Conservation (phyloP, 1,139 yeast species). For the Hansenula lynferdii region DNA sequence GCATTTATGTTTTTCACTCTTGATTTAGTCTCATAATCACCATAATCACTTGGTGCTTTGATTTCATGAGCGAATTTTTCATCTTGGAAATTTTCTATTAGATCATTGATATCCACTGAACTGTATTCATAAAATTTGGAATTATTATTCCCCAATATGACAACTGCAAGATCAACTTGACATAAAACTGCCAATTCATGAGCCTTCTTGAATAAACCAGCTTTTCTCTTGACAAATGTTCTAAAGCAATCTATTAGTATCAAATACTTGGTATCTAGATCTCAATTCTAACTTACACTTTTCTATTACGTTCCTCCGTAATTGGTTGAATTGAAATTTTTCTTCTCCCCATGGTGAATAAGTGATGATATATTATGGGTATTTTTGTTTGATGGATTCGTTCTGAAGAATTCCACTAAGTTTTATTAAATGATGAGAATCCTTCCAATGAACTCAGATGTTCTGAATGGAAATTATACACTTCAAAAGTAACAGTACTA, state of each 20-base stretch:
- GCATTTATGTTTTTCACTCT: conserved; percentile 11
- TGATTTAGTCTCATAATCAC: conserved; percentile 32
- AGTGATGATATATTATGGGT: too few relatives aligned
- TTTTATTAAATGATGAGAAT: too few relatives aligned
- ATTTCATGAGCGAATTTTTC: conserved; percentile 42
- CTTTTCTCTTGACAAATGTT: conserved; percentile 90
- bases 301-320: conserved; percentile 80
- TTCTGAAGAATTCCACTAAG: too few relatives aligned
- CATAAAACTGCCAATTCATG: conserved; percentile 91
- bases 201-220: conserved; percentile 94
- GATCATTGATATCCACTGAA: conserved; percentile 60
- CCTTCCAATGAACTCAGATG: too few relatives aligned
- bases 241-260: conserved; percentile 12
- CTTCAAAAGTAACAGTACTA: too few relatives aligned
- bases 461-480: too few relatives aligned
- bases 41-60: conserved; percentile 58
- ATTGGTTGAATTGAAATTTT: conserved; percentile 93
- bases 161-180: conserved; percentile 88
- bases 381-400: too few relatives aligned
- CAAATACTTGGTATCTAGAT: not conserved
- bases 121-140: conserved; percentile 73
- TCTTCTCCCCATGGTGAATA: conserved; percentile 91
- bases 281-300: conserved; percentile 35
- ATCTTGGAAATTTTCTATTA: conserved; percentile 50
- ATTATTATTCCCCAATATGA: conserved; percentile 82